A percentile compares a stretch with the other conserved stretches of the same genome.
Conservation (phyloP, 768 basidiomycete species). For the Pilatotrama ljubarskyi region DNA sequence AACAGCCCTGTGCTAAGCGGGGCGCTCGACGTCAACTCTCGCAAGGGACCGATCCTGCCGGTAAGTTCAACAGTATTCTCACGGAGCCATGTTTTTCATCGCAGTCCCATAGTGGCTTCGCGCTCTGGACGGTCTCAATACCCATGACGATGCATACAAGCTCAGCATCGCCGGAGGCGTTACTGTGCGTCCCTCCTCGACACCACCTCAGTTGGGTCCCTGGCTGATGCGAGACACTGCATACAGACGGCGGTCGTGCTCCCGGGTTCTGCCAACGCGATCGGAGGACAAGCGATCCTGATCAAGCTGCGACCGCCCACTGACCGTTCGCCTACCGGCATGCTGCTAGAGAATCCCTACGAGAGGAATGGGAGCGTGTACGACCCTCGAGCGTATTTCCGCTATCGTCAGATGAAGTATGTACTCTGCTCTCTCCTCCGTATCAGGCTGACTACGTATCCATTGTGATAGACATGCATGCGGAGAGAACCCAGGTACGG, state of each 20-base stretch:
- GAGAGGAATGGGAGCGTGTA: constrained; percentile 53
- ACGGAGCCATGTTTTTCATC: background rate
- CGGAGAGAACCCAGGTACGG: constrained; percentile 55
- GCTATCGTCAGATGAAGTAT: constrained; percentile 81
- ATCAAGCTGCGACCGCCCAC: constrained; percentile 76
- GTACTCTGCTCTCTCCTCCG: constrained; percentile 10
- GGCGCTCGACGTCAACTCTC: constrained; percentile 45
- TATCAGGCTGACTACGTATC: background rate
- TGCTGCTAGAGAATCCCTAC: constrained; percentile 77
- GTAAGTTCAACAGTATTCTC: constrained; percentile 32
- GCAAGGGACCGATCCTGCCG: constrained; percentile 35
- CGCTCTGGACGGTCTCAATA: constrained; percentile 77
- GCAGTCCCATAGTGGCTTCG: constrained; percentile 52
- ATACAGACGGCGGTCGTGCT: constrained; percentile 60
- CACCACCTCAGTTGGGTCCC: background rate
- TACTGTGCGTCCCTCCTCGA: constrained; percentile 37
- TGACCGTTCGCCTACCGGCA: constrained; percentile 69
- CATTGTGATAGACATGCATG: constrained; percentile 13
- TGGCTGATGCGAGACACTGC: too few species aligned
- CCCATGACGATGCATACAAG: constrained; percentile 71
- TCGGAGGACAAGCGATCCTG: constrained; percentile 73
- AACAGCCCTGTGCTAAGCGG: constrained; percentile 30
- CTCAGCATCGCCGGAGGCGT: constrained; percentile 78
- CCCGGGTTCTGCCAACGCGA: constrained; percentile 58
- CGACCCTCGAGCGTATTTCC: constrained; percentile 45